Base-by-base conservation (phyloP, 306 rosid genomes). In the Elaeagnus macrophylla region DNA sequence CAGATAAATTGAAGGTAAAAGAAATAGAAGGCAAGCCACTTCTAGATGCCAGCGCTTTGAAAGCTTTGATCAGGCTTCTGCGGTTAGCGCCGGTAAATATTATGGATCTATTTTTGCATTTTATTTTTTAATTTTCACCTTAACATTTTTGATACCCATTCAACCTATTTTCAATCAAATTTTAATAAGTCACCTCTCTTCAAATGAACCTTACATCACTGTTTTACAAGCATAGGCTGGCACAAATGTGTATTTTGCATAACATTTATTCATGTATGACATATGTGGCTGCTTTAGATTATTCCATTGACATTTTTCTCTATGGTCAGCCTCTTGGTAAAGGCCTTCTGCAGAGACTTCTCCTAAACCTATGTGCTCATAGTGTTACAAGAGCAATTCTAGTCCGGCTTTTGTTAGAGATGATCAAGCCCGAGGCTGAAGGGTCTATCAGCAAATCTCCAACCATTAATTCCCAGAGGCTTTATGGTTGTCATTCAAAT, bases 331-430 rank as follows among this genome's bases (percentile, higher is more conserved):
- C 99, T 52, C 99, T 93, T 75, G 96, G 94, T 58, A 93, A 83
- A 79, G 99, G 99, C 62, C 96, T 87, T 61, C 73, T 93, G 75
- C 99, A 82, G 81, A 84, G 99, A 69, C 99, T 93, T 54, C 63
- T 93, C 61, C 73, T 88, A 64, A 93, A 87, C 81, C 79, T 93
- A 45, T 84, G 96, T 70, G 95, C 94, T 7, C 95, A 93, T 64
- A 88, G 96, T 60, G 73, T 77, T 56, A 88, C 95, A 56, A 80
- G 96, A 74, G 81, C 86, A 48, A 75, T 67, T 67, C 83, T 93
- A 67, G 76, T 84, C 64, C 69, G 68, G 48, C 83, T 80, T 62
- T 67, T 91, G 72, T 93, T 91, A 15, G 79, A 78, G 73, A 80
- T 87, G 93, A 82, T 87, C 75, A 82, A 84, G 65, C 84, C 82